Conservation (phyloP, 2,329 filamentous ascomycete genomes). For the Cercospora sp. region DNA sequence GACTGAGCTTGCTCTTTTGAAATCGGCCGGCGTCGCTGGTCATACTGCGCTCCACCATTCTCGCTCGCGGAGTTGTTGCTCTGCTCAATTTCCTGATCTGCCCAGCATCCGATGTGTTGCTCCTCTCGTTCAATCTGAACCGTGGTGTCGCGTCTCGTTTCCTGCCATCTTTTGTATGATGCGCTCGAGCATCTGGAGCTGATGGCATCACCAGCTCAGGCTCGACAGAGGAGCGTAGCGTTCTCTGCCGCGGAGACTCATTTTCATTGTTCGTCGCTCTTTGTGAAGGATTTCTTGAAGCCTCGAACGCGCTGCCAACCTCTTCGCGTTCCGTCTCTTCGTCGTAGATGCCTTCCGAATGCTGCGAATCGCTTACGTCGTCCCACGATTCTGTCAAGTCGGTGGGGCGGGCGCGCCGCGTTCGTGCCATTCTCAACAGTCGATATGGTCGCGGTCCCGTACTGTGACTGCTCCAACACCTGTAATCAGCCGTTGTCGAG, state of each 20-base stretch:
- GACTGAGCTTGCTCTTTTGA: slow-evolving; percentile 17
- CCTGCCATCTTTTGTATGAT: slow-evolving; percentile 19
- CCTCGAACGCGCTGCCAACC: slow-evolving; percentile 29
- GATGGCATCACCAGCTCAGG: slow-evolving; percentile 49
- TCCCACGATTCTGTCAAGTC: slow-evolving; percentile 40
- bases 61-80: slow-evolving; percentile 25
- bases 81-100: slow-evolving; percentile 29
- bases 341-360: slow-evolving; percentile 29
- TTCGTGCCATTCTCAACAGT: slow-evolving; percentile 24
- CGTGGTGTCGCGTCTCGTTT: slow-evolving; percentile 31
- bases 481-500: neutral
- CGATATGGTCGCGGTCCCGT: neutral
- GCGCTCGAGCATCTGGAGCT: slow-evolving; percentile 30
- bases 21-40: slow-evolving; percentile 37
- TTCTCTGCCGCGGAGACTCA: slow-evolving; percentile 25
- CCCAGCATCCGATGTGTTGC: slow-evolving; percentile 36
- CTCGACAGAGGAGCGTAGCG: slow-evolving; percentile 34
- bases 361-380: slow-evolving; percentile 33
- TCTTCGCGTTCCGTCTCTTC: slow-evolving; percentile 35
- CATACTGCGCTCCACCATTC: slow-evolving; percentile 34
- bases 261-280: slow-evolving; percentile 6
- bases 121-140: slow-evolving; percentile 34
- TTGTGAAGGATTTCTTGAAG: slow-evolving; percentile 1
- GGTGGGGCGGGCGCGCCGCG: slow-evolving; percentile 25
- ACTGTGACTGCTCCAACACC: neutral